phyloP scores from a whole-genome alignment of 73 alveolate species.

The Symbiodinium natans region DNA sequence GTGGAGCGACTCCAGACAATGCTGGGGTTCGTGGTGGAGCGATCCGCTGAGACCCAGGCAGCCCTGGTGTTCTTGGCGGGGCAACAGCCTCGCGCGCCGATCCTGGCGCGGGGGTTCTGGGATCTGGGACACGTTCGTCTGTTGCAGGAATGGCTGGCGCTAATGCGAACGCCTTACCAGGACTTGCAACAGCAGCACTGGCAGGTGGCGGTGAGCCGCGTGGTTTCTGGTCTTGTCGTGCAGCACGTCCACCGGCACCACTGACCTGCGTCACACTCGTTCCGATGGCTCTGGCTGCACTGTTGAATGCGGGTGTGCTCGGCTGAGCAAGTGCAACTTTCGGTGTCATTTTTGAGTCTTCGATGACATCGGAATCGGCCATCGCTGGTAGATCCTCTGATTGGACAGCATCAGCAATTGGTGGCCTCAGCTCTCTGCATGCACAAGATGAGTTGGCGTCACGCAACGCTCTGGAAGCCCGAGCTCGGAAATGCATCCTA shows the following conservation, averaged over 20 bases:
- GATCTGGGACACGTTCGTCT: not conserved
- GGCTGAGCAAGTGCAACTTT: not conserved
- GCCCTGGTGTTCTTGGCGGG: not conserved
- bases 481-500: not conserved
- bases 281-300: not conserved
- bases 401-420: too few species aligned
- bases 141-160: not conserved
- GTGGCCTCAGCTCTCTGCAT: too few species aligned
- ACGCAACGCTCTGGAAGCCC: too few species aligned
- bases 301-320: not conserved
- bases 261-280: too few species aligned
- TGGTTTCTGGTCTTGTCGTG: not conserved
- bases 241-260: too few species aligned
- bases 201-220: conserved; percentile 3
- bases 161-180: not conserved
- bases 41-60: not conserved
- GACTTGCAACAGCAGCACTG: not conserved
- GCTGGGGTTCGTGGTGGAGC: not conserved
- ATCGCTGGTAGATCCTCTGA: too few species aligned
- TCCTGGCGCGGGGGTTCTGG: not conserved
- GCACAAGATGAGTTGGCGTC: too few species aligned
- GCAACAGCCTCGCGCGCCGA: not conserved
- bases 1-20: not conserved
- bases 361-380: not conserved
- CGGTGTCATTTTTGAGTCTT: not conserved